phyloP scores from a whole-genome alignment of 2,329 filamentous ascomycete species.

The Fusarium sambucinum region DNA sequence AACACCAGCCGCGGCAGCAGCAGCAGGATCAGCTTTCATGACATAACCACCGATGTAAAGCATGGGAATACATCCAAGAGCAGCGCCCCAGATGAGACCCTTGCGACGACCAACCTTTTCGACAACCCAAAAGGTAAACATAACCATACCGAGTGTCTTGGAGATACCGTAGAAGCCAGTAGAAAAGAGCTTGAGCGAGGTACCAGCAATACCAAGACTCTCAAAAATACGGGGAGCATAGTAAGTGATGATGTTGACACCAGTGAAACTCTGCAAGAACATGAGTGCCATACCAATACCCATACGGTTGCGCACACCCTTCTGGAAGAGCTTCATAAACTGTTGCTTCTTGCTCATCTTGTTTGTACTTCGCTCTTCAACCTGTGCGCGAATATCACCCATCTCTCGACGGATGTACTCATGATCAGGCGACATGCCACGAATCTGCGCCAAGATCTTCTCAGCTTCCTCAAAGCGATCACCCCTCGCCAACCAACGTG shows the following conservation, averaged over 20 bases:
- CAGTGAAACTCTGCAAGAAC: conserved; percentile 53
- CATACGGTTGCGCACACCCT: conserved; percentile 51
- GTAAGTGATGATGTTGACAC: conserved; percentile 72
- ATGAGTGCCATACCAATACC: conserved; percentile 66
- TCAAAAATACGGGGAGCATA: conserved; percentile 59
- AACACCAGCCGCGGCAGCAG: conserved; percentile 59
- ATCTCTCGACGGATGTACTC: conserved; percentile 61
- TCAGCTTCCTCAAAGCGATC: conserved; percentile 66
- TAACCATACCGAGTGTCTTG: conserved; percentile 54
- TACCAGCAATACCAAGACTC: conserved; percentile 53
- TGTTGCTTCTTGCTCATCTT: conserved; percentile 47
- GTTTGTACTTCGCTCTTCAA: conserved; percentile 59
- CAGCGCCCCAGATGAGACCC: conserved; percentile 57
- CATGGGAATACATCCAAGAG: conserved; percentile 55
- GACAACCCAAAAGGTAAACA: conserved; percentile 60
- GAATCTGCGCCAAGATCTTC: conserved; percentile 51
- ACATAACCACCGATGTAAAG: conserved; percentile 57
- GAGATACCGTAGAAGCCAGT: conserved; percentile 58
- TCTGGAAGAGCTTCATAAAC: conserved; percentile 53
- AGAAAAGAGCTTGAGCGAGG: conserved; percentile 51
- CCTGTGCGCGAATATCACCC: conserved; percentile 68
- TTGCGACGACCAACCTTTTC: conserved; percentile 62
- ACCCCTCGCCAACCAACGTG: conserved; percentile 69
- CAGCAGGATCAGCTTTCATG: conserved; percentile 50
- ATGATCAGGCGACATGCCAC: conserved; percentile 53